Conservation (phyloP, 2,329 filamentous ascomycete genomes). For the Fusarium irregulare region DNA sequence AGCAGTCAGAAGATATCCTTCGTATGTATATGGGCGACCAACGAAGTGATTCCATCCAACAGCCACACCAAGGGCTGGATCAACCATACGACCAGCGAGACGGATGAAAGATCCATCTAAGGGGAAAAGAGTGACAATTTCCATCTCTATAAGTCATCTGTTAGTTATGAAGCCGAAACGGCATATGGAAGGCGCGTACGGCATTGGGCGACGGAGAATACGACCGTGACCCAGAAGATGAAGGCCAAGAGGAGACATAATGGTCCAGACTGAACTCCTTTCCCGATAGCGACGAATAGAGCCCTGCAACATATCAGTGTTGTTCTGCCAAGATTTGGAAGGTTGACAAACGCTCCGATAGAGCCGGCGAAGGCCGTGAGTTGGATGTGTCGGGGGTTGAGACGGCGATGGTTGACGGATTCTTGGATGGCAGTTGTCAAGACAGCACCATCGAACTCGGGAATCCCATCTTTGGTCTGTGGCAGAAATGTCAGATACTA, state of each 20-base stretch:
- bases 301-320: not conserved
- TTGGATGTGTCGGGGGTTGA: not conserved
- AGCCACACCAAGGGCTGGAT: not conserved
- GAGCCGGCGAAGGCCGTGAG: not conserved
- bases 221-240: not conserved
- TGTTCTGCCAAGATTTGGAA: accelerated
- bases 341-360: not conserved
- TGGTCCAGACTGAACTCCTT: not conserved
- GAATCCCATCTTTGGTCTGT: not conserved
- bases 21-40: too few relatives aligned
- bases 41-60: slow-evolving; percentile 2
- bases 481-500: too few relatives aligned
- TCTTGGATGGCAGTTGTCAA: not conserved
- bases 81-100: not conserved
- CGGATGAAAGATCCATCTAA: not conserved
- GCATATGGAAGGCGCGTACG: not conserved
- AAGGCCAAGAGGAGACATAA: not conserved
- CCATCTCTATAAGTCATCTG: not conserved
- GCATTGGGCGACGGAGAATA: not conserved
- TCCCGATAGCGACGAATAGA: not conserved
- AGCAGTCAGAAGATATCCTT: too few relatives aligned
- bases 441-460: not conserved
- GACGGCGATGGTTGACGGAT: not conserved
- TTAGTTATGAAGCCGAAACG: too few relatives aligned
- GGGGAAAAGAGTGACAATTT: not conserved